phyloP scores from a whole-genome alignment of 345 rosid species.

The Ceriops decandra region DNA sequence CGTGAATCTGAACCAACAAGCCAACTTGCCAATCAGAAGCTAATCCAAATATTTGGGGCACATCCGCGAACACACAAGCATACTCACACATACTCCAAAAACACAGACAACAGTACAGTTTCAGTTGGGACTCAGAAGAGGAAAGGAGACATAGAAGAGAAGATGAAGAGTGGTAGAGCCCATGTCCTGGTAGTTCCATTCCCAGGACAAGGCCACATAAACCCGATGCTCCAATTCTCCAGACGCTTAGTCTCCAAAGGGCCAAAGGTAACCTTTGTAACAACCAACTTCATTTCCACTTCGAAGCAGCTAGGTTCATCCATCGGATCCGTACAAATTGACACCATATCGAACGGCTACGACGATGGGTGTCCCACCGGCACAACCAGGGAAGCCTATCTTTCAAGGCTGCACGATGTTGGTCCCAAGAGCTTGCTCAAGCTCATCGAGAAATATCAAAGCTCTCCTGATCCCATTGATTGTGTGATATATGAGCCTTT shows the following conservation, averaged over 20 bases:
- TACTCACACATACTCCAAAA: no score
- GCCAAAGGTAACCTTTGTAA: constrained; percentile 32
- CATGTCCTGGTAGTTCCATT: constrained; percentile 35
- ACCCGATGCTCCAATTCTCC: constrained; percentile 45
- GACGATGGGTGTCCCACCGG: constrained; percentile 33
- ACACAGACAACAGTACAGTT: no score
- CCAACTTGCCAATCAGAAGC: no score
- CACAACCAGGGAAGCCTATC: constrained; percentile 26
- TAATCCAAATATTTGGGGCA: no score
- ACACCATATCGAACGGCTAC: constrained; percentile 41
- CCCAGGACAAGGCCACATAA: constrained; percentile 49
- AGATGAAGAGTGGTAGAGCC: not conserved
- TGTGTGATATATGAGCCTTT: constrained; percentile 62
- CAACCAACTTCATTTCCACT: constrained; percentile 32
- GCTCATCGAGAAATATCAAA: constrained; percentile 36
- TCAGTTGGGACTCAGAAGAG: no score
- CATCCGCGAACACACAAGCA: no score
- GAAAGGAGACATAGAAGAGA: not conserved
- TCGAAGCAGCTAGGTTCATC: constrained; percentile 19
- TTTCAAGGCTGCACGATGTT: constrained; percentile 25
- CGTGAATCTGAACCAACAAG: no score
- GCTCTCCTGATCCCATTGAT: constrained; percentile 33
- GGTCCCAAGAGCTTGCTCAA: constrained; percentile 50
- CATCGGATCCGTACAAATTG: constrained; percentile 22
- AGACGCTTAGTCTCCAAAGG: constrained; percentile 46